Evolutionary conservation across 1,139 yeast genomes (phyloP).

Genomic region (Kodamaea sp.): DNA sequence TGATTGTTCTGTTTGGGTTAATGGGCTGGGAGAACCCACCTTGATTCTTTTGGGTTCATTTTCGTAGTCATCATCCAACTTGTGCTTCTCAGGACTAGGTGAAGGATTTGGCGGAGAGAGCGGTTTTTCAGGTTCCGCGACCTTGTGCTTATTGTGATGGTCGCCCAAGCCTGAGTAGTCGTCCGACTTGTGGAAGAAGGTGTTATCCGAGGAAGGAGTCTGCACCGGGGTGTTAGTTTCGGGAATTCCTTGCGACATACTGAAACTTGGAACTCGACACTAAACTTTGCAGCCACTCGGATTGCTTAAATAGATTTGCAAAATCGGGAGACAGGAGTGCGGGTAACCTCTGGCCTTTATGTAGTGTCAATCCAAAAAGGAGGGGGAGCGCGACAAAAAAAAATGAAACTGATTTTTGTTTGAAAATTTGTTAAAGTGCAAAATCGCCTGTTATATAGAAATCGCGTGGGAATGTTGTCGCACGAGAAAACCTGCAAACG

Average conservation of each 20-base stretch:
- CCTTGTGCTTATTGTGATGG: constrained; percentile 14
- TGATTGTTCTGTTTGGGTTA: constrained; percentile 4
- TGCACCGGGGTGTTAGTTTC: constrained; percentile 44
- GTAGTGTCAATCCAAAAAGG: too few species aligned
- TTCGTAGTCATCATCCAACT: constrained; percentile 25
- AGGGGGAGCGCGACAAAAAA: constrained; percentile 2
- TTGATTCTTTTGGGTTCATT: constrained; percentile 24
- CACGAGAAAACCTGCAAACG: constrained; percentile 11
- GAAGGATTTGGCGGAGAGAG: constrained; percentile 50
- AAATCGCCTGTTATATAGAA: constrained; percentile 15
- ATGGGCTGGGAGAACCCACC: constrained; percentile 12
- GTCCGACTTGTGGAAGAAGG: constrained; percentile 18
- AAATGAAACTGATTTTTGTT: constrained; percentile 2
- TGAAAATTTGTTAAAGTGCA: constrained; percentile 13
- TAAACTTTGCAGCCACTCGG: constrained; percentile 10
- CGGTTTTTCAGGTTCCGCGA: constrained; percentile 34
- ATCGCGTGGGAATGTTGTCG: constrained; percentile 8
- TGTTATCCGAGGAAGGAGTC: constrained; percentile 40
- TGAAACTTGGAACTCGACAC: neutral
- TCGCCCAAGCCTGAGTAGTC: constrained; percentile 7
- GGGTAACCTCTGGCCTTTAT: too few species aligned
- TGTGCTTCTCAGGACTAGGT: constrained; percentile 44
- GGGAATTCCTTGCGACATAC: constrained; percentile 19
- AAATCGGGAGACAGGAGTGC: constrained; percentile 1
- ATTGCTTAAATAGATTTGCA: constrained; percentile 2